phyloP scores from a whole-genome alignment of 2,329 filamentous ascomycete genomes.

The Trichoderma atrobrunneum region DNA sequence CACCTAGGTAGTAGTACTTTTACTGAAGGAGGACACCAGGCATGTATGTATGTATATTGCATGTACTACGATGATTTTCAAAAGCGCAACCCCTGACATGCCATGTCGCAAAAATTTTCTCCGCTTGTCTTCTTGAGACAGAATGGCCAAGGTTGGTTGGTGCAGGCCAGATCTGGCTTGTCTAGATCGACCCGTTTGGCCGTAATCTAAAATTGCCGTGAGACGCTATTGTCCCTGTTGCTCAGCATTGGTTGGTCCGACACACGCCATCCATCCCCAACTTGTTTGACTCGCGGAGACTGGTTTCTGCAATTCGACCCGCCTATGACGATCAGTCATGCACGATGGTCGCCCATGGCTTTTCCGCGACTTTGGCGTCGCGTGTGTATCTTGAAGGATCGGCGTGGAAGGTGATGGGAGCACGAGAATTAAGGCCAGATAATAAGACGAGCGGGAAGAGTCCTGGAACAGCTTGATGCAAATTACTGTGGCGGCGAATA shows the following conservation, averaged over 20 bases:
- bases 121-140: slow-evolving; percentile 1
- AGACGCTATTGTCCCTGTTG: slow-evolving; percentile 19
- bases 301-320: slow-evolving; percentile 13
- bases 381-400: neutral
- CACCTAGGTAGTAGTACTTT: neutral
- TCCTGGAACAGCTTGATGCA: neutral
- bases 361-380: neutral
- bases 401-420: neutral
- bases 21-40: neutral
- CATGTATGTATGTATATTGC: neutral
- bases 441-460: neutral
- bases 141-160: slow-evolving; percentile 7
- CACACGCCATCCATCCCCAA: slow-evolving; percentile 13
- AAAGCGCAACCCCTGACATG: slow-evolving; percentile 9
- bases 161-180: slow-evolving; percentile 18
- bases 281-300: slow-evolving; percentile 15
- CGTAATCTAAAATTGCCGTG: slow-evolving; percentile 20
- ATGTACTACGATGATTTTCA: neutral
- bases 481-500: neutral
- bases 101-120: slow-evolving; percentile 13
- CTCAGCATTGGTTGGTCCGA: slow-evolving; percentile 14
- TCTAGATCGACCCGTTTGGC: slow-evolving; percentile 20
- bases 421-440: neutral
- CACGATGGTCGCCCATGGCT: neutral
- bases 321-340: slow-evolving; percentile 16